phyloP scores from a whole-genome alignment of 192 early-diverging fungal species.

The Backusella mclennaniae region DNA sequence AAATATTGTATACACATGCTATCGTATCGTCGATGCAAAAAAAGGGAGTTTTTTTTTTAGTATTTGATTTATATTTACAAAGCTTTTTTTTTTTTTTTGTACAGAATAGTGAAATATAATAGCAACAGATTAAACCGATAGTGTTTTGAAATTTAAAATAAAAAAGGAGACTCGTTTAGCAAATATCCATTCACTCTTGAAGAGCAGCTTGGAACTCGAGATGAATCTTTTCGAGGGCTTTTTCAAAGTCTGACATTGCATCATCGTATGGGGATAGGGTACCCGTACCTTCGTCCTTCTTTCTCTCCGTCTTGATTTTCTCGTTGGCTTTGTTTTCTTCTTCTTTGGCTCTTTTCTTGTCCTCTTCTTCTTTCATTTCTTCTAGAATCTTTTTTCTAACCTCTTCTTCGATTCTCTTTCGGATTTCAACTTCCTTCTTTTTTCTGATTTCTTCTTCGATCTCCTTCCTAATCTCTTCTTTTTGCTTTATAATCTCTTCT shows the following conservation, averaged over 20 bases:
- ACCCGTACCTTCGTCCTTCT: not conserved
- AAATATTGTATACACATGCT: too few relatives aligned
- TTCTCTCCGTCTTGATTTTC: not conserved
- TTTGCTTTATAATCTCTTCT: too few relatives aligned
- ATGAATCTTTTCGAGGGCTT: not conserved
- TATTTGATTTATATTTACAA: not conserved
- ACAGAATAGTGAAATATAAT: not conserved
- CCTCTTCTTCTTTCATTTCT: not conserved
- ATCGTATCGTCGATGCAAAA: too few relatives aligned
- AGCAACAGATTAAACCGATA: too few relatives aligned
- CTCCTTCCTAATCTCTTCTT: too few relatives aligned
- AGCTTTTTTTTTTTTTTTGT: not conserved
- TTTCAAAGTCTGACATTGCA: conserved; percentile 1
- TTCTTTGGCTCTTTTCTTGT: not conserved
- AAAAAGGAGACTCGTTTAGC: not conserved
- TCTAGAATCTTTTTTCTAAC: not conserved
- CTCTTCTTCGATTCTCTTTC: not conserved
- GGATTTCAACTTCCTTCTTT: too few relatives aligned
- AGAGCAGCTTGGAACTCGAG: not conserved
- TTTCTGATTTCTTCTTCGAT: too few relatives aligned
- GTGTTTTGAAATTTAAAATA: not conserved
- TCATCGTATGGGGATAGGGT: not conserved
- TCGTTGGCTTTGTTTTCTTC: not conserved
- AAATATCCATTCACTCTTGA: not conserved
- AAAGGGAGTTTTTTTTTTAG: too few relatives aligned